phyloP scores from a whole-genome alignment of 148 eudicot genomes.

The Bassia scoparia region DNA sequence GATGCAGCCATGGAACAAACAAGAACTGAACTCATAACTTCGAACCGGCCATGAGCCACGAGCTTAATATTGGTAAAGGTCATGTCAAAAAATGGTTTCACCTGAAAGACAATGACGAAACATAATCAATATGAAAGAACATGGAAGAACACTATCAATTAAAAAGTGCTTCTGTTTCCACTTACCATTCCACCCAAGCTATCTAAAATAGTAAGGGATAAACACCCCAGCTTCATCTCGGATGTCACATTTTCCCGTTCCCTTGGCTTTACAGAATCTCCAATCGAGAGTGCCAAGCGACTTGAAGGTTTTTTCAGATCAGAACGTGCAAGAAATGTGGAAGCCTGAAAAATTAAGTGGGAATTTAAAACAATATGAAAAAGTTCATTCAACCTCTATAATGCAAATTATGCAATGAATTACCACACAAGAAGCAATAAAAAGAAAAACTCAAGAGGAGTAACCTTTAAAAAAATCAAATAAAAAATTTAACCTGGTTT shows the following conservation, averaged over 20 bases:
- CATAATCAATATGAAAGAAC: neutral
- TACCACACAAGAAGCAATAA: no score
- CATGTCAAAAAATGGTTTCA: conserved; percentile 86
- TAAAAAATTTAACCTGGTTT: conserved; percentile 62
- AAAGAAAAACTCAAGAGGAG: neutral
- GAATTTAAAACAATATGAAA: neutral
- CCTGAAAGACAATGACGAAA: conserved; percentile 41
- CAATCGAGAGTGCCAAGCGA: conserved; percentile 81
- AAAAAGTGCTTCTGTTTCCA: conserved; percentile 1
- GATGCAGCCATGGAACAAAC: conserved; percentile 93
- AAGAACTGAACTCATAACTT: conserved; percentile 90
- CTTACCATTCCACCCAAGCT: conserved; percentile 92
- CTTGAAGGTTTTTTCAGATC: conserved; percentile 87
- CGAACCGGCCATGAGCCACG: conserved; percentile 83
- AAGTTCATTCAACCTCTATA: no score
- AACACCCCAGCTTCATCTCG: conserved; percentile 84
- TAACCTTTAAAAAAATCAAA: conserved; percentile 9
- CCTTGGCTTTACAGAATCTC: conserved; percentile 80
- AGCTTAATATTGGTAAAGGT: conserved; percentile 88
- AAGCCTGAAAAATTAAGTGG: conserved; percentile 46
- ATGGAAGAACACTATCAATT: neutral
- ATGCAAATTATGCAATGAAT: no score
- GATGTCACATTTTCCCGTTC: conserved; percentile 84
- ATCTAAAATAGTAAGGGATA: conserved; percentile 83
- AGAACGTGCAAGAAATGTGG: conserved; percentile 89